Percentiles rank a stretch among this genome's conserved stretches.
These are phyloP conservation scores for Massospora cicadina DNA, from an alignment of 371 early-diverging fungal genomes.

Conservation along the genomic window DNA sequence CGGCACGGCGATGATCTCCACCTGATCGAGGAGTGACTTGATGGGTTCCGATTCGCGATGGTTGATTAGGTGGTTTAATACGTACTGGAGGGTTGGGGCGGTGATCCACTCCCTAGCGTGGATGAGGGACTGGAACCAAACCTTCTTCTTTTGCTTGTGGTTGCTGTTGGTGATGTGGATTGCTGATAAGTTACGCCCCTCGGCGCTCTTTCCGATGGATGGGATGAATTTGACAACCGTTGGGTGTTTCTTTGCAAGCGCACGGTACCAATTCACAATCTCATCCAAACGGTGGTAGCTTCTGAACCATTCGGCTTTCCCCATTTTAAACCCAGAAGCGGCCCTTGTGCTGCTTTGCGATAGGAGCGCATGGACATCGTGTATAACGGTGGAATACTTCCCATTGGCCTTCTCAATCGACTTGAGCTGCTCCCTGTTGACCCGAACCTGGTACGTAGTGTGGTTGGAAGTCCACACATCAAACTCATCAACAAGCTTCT, in stretches of 20 bases:
- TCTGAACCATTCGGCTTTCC: conserved; percentile 2
- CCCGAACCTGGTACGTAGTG: conserved; percentile 1
- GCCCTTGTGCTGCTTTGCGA: neutral
- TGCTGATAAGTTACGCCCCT: conserved; percentile 4
- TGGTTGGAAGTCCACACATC: conserved; percentile 7
- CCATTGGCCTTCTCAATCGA: conserved; percentile 5
- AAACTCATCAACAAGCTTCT: neutral
- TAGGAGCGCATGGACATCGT: neutral
- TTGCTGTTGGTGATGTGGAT: conserved; percentile 9
- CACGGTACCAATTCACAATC: neutral
- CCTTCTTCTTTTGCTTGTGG: conserved; percentile 5
- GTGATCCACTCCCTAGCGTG: conserved; percentile 14
- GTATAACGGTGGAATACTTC: neutral
- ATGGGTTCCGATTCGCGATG: conserved; percentile 11
- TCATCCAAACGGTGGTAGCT: conserved; percentile 8
- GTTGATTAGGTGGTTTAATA: conserved; percentile 4
- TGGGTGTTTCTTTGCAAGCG: neutral
- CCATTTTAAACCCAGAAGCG: neutral
- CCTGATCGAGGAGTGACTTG: conserved; percentile 8
- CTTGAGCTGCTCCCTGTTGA: neutral
- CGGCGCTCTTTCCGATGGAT: conserved; percentile 10
- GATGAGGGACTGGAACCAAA: conserved; percentile 9
- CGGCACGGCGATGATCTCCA: conserved; percentile 24
- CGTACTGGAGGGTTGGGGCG: conserved; percentile 11
- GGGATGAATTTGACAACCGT: conserved; percentile 7